Percentiles rank a stretch among this genome's conserved stretches.
These are phyloP conservation scores for Pseudonitzschia multiseries DNA, from an alignment of 108 stramenopile species.

Conservation along the genomic window DNA sequence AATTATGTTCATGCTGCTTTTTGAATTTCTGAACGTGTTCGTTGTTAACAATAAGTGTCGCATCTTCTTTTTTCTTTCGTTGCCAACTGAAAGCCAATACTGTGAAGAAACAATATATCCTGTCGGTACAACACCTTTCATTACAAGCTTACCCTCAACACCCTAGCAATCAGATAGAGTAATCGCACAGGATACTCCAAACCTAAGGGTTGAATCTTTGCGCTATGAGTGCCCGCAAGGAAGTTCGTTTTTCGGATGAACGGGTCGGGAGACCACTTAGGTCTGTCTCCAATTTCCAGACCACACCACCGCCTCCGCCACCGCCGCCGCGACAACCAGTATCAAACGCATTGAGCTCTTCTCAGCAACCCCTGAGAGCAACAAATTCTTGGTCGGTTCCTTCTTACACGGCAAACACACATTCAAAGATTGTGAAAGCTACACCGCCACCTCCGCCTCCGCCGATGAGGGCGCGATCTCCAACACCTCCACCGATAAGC, in stretches of 20 bases:
- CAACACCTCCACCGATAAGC: background rate
- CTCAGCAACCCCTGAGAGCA: background rate
- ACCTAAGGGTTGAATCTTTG: background rate
- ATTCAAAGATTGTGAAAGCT: background rate
- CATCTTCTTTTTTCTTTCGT: too few relatives aligned
- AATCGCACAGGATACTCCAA: too few relatives aligned
- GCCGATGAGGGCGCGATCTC: background rate
- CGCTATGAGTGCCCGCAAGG: slow-evolving; percentile 1
- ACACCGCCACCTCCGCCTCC: slow-evolving; percentile 16
- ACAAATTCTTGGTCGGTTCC: background rate
- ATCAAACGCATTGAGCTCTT: background rate
- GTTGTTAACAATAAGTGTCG: too few relatives aligned
- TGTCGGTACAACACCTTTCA: too few relatives aligned
- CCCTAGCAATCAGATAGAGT: too few relatives aligned
- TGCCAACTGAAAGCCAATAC: too few relatives aligned
- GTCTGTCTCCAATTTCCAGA: background rate
- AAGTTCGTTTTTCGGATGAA: slow-evolving; percentile 81
- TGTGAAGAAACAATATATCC: too few relatives aligned
- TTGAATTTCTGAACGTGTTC: background rate
- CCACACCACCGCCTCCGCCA: background rate
- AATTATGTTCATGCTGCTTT: background rate
- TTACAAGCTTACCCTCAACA: too few relatives aligned
- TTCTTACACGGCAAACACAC: background rate
- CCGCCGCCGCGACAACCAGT: background rate
- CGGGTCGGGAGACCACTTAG: slow-evolving; percentile 32